Base-by-base conservation (phyloP, 176 grass and related monocot genomes). In the Hordeum marinum region DNA sequence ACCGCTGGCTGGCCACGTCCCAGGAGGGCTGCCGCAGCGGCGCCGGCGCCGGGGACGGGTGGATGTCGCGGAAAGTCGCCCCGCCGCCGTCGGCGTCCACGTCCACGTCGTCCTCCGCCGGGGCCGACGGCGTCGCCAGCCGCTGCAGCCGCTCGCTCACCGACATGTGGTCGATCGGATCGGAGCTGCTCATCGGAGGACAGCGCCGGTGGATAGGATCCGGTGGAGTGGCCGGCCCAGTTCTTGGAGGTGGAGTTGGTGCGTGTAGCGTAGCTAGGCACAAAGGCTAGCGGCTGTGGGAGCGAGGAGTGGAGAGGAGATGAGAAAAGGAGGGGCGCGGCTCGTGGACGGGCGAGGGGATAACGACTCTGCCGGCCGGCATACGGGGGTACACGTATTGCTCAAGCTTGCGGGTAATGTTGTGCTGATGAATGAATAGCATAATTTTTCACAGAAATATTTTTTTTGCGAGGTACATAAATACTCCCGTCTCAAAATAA, bases 61-160 rank as follows among this genome's bases (percentile, higher is more conserved):
- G 88, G 85, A 95, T 95, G 68, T 95, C 93, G 11, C 90, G 88
- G 88, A 84, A 84, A 27, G 81, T 87, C 14, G 76, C 6, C 1
- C 26, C 25, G 37, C 46, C 62, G 57, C 57, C 76, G 71, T 89
- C 86, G 11, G 4, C 50, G 6, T 55, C 23, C 0, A 0, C 11
- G 61, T 34, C 59, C 7, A 68, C 74, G 9, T 85, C 90, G 14
- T 86, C 88, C 75, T 89, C 90, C 20, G 63, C 72, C 8, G 70
- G 81, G 20, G 62, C 37, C 26, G 80, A 68, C 55, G 69, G 69
- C 26, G 54, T 23, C 32, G 69, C 69, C 18, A 43, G 20, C 26
- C 59, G 69, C 11, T 48, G 40, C 24, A 74, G 71, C 26, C 60
- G 11, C 57, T 83, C 40, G 11, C 18, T 75, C 0, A 45, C 39